A percentile compares a stretch with the other conserved stretches of the same genome.
phyloP scores from a whole-genome alignment of 1,284 basidiomycete genomes.

The Heterobasidion parviporum region DNA sequence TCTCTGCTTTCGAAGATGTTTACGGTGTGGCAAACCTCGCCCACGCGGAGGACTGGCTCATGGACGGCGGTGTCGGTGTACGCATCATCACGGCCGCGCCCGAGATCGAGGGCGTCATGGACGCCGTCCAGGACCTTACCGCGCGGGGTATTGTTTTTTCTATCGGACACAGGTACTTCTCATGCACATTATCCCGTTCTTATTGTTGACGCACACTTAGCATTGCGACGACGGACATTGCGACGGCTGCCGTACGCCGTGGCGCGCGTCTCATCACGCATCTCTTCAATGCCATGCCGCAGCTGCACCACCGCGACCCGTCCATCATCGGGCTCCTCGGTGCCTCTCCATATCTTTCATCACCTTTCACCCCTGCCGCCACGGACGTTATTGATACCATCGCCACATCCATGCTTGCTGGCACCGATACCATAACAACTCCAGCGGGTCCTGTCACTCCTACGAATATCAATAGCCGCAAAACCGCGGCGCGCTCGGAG shows the following conservation, averaged over 20 bases:
- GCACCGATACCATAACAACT: not conserved
- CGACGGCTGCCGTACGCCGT: conserved; percentile 55
- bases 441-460: not conserved
- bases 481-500: conserved; percentile 36
- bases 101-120: conserved; percentile 77
- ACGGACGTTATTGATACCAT: conserved; percentile 4
- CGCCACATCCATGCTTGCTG: conserved; percentile 2
- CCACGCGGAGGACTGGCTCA: conserved; percentile 59
- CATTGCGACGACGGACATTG: conserved; percentile 57
- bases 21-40: conserved; percentile 63
- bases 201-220: conserved; percentile 23
- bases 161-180: conserved; percentile 73
- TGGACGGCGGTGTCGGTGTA: conserved; percentile 49
- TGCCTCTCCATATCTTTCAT: conserved; percentile 55
- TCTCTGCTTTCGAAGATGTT: conserved; percentile 60
- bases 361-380: conserved; percentile 22
- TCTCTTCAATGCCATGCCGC: conserved; percentile 90
- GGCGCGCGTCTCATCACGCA: conserved; percentile 85
- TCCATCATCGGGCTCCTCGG: conserved; percentile 85
- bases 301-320: conserved; percentile 77
- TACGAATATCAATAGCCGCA: conserved; percentile 8
- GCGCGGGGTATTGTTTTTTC: conserved; percentile 70
- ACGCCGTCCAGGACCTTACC: conserved; percentile 51
- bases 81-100: conserved; percentile 85
- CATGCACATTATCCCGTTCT: not conserved